These are phyloP conservation scores for Aureobasidium lini DNA, from an alignment of 2,329 filamentous ascomycete genomes.

Conservation along the genomic window DNA sequence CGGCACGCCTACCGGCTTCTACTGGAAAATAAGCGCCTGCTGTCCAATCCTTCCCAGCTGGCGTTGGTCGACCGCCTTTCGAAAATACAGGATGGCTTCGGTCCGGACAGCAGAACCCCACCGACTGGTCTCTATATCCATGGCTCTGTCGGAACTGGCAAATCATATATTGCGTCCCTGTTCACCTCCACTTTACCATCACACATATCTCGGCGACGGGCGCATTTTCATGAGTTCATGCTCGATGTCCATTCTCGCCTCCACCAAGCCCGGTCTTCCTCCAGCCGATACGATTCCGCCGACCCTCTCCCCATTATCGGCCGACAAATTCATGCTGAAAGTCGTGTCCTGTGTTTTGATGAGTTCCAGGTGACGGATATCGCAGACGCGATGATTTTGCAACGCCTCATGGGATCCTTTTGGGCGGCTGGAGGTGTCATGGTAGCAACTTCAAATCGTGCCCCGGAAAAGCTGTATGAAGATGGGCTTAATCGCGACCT, in stretches of 20 bases:
- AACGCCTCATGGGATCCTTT: constrained; percentile 64
- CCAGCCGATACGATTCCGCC: constrained; percentile 47
- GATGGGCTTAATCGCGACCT: constrained; percentile 24
- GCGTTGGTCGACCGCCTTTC: constrained; percentile 20
- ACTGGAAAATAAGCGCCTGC: constrained; percentile 17
- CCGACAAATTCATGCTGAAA: constrained; percentile 61
- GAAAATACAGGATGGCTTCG: constrained; percentile 19
- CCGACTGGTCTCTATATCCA: constrained; percentile 66
- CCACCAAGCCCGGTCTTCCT: constrained; percentile 21
- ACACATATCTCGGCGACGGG: constrained; percentile 40
- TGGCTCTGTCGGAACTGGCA: constrained; percentile 71
- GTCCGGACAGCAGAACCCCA: neutral
- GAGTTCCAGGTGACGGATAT: constrained; percentile 78
- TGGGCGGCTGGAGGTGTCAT: constrained; percentile 72
- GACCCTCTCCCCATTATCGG: constrained; percentile 56
- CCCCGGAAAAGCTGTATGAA: constrained; percentile 55
- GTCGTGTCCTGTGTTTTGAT: constrained; percentile 67
- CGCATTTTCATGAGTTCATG: constrained; percentile 81
- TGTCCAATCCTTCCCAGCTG: constrained; percentile 18
- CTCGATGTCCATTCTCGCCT: constrained; percentile 58
- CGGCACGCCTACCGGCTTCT: constrained; percentile 19
- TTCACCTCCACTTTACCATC: constrained; percentile 61
- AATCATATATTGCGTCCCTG: constrained; percentile 69
- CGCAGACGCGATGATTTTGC: constrained; percentile 67
- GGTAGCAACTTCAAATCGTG: constrained; percentile 68